Conservation (phyloP, 2,329 filamentous ascomycete species). For the Pseudomassariella vexata region DNA sequence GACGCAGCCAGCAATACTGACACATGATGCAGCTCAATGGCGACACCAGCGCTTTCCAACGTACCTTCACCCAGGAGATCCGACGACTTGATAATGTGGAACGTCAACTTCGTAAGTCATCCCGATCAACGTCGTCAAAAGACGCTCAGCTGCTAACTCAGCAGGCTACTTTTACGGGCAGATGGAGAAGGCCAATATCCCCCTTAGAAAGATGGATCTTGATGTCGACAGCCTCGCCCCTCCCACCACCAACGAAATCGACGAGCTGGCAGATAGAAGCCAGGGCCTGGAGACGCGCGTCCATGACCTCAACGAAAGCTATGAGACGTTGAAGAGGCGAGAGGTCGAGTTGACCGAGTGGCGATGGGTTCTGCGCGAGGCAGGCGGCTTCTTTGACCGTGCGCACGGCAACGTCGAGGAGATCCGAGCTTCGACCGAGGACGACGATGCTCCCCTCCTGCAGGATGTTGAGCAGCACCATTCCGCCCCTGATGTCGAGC, state of each 20-base stretch:
- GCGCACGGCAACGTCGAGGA: constrained; percentile 96
- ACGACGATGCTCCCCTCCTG: constrained; percentile 89
- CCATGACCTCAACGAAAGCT: constrained; percentile 90
- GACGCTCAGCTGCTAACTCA: constrained; percentile 21
- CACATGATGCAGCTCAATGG: constrained; percentile 68
- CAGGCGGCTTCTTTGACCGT: constrained; percentile 94
- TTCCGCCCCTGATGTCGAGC: constrained; percentile 62
- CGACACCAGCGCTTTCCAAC: constrained; percentile 88
- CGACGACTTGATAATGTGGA: constrained; percentile 96
- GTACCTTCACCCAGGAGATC: constrained; percentile 97
- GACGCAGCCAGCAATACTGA: constrained; percentile 9
- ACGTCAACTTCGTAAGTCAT: constrained; percentile 79
- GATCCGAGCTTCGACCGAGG: constrained; percentile 82
- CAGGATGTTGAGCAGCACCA: constrained; percentile 85
- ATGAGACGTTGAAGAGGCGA: constrained; percentile 95
- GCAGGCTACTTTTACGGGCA: constrained; percentile 88
- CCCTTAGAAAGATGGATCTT: constrained; percentile 84
- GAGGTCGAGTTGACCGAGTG: constrained; percentile 96
- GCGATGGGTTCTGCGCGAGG: constrained; percentile 96
- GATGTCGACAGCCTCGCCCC: constrained; percentile 82
- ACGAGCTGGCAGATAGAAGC: constrained; percentile 87
- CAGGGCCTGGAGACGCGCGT: constrained; percentile 90
- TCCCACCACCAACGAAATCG: constrained; percentile 89
- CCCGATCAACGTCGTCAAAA: constrained; percentile 3
- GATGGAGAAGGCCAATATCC: constrained; percentile 88